Evolutionary conservation across 2,329 filamentous ascomycete genomes (phyloP).

Genomic region (Calonectria hongkongensis): DNA sequence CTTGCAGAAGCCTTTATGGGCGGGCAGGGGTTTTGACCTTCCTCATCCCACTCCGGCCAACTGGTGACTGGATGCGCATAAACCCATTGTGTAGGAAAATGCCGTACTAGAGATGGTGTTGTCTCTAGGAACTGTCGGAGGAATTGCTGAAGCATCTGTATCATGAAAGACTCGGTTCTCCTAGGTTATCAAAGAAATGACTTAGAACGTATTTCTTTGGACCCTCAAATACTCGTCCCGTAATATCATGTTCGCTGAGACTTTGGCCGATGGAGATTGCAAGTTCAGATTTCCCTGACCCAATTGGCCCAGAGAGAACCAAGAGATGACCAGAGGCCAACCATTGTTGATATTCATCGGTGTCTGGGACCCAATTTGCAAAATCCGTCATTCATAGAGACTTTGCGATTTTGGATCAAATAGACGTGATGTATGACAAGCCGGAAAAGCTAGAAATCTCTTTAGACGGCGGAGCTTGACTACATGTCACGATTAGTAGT

Average conservation of each 20-base stretch:
- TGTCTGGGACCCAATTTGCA: neutral
- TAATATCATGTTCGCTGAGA: neutral
- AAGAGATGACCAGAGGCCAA: neutral
- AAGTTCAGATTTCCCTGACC: neutral
- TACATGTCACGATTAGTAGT: neutral
- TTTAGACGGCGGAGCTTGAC: neutral
- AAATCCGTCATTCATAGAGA: neutral
- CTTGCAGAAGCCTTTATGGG: neutral
- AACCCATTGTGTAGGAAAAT: neutral
- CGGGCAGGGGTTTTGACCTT: neutral
- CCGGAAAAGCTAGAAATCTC: neutral
- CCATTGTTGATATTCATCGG: neutral
- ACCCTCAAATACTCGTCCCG: neutral
- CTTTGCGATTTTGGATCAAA: neutral
- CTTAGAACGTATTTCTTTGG: neutral
- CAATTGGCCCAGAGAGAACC: neutral
- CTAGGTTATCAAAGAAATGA: neutral
- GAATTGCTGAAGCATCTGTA: neutral
- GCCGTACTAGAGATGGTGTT: neutral
- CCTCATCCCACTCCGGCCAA: neutral
- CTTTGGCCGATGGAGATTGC: neutral
- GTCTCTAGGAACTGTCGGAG: neutral
- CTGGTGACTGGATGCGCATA: neutral
- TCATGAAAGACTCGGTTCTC: neutral
- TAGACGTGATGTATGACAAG: neutral